Evolutionary conservation across 2,329 filamentous ascomycete species (phyloP).

Genomic region (Hymenoscyphus repandus): DNA sequence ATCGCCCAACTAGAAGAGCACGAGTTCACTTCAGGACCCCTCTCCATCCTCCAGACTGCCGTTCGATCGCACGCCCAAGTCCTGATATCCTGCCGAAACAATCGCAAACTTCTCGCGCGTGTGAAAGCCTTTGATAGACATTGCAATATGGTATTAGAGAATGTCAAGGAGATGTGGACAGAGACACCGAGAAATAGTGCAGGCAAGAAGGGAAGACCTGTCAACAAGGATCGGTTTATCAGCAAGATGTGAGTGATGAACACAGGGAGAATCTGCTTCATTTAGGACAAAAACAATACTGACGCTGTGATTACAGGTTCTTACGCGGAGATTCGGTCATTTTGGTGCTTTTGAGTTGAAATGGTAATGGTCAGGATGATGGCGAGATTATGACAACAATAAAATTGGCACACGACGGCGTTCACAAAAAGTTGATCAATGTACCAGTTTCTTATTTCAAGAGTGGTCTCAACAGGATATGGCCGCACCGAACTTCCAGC

Average conservation of each 20-base stretch:
- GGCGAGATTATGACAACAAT: conserved; percentile 13
- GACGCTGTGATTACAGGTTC: conserved; percentile 25
- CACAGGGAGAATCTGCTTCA: background rate
- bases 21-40: conserved; percentile 72
- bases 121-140: conserved; percentile 98
- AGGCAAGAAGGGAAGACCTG: conserved; percentile 81
- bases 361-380: conserved; percentile 10
- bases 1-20: conserved; percentile 75
- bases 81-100: conserved; percentile 95
- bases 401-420: conserved; percentile 22
- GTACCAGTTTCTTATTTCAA: conserved; percentile 14
- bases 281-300: background rate
- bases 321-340: conserved; percentile 35
- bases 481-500: background rate
- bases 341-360: conserved; percentile 32
- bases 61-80: conserved; percentile 94
- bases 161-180: conserved; percentile 99
- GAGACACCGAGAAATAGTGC: conserved; percentile 79
- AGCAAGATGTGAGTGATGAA: conserved; percentile 76
- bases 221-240: conserved; percentile 98
- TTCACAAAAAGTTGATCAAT: conserved; percentile 26
- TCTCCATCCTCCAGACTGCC: conserved; percentile 94
- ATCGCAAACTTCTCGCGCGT: conserved; percentile 92
- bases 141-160: conserved; percentile 98
- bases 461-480: background rate